Conservation (phyloP, 805 yeast species). For the Lachancea dasiensis region DNA sequence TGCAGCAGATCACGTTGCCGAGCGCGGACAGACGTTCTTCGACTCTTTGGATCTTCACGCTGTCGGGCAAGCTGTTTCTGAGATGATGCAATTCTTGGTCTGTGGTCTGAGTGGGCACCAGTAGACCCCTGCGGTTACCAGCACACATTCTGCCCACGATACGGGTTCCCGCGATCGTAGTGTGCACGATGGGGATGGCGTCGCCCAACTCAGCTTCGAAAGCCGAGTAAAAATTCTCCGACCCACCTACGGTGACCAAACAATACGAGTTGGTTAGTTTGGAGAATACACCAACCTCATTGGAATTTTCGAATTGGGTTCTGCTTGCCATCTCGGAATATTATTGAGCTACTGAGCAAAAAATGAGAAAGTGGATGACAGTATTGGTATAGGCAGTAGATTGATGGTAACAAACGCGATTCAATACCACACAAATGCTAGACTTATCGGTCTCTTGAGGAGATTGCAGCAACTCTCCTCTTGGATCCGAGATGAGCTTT, state of each 20-base stretch:
- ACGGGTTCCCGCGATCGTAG: constrained; percentile 97
- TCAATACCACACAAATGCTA: too few relatives aligned
- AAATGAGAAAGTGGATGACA: too few relatives aligned
- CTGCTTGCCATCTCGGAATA: constrained; percentile 66
- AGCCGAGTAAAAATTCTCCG: constrained; percentile 82
- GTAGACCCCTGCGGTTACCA: constrained; percentile 94
- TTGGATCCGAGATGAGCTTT: constrained; percentile 1
- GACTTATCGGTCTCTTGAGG: not conserved
- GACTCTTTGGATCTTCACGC: constrained; percentile 92
- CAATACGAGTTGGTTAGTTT: constrained; percentile 95
- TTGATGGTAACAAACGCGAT: too few relatives aligned
- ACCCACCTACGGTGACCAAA: constrained; percentile 94
- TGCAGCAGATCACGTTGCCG: constrained; percentile 97
- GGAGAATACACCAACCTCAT: constrained; percentile 91
- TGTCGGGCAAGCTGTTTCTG: constrained; percentile 92
- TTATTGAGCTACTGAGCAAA: too few relatives aligned
- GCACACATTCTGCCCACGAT: constrained; percentile 98
- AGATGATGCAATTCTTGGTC: constrained; percentile 98
- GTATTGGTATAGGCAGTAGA: too few relatives aligned
- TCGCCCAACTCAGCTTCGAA: constrained; percentile 98
- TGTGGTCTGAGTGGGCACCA: constrained; percentile 96
- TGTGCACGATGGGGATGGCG: constrained; percentile 91
- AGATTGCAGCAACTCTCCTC: not conserved
- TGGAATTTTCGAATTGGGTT: constrained; percentile 78
- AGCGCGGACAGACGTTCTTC: constrained; percentile 96